phyloP scores from a whole-genome alignment of 2,329 filamentous ascomycete species.

The Ascochyta fabae region DNA sequence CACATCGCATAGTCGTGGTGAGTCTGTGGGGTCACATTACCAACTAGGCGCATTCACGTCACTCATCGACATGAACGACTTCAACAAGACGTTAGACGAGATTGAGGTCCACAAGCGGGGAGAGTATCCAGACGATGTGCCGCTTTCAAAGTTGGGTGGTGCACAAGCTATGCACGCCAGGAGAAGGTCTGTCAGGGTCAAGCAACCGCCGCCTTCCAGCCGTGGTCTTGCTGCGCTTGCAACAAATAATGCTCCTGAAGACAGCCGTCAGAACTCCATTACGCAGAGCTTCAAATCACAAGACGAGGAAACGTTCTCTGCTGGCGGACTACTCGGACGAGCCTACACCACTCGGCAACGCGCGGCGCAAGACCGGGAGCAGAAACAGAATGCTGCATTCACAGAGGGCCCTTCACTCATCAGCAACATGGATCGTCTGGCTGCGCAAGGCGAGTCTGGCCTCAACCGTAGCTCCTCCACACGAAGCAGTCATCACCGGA shows the following conservation, averaged over 20 bases:
- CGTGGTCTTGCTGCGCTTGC: constrained; percentile 25
- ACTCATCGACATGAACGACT: constrained; percentile 67
- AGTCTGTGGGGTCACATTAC: constrained; percentile 61
- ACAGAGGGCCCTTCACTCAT: constrained; percentile 65
- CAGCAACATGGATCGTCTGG: constrained; percentile 51
- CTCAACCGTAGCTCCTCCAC: constrained; percentile 42
- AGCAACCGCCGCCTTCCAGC: constrained; percentile 45
- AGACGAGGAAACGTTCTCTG: constrained; percentile 53
- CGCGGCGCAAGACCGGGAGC: constrained; percentile 48
- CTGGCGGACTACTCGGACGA: constrained; percentile 57
- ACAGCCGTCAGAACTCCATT: constrained; percentile 28
- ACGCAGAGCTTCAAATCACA: constrained; percentile 32
- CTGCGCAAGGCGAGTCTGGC: constrained; percentile 29
- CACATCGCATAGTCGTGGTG: constrained; percentile 36
- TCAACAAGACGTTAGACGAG: constrained; percentile 54
- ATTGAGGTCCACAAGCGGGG: constrained; percentile 33
- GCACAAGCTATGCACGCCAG: constrained; percentile 42
- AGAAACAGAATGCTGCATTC: constrained; percentile 54
- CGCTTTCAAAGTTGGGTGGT: constrained; percentile 30
- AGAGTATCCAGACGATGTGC: constrained; percentile 36
- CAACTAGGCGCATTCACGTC: constrained; percentile 71
- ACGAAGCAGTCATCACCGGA: constrained; percentile 40
- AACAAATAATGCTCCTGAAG: constrained; percentile 25
- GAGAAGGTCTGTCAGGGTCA: constrained; percentile 48
- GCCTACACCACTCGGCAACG: constrained; percentile 57